phyloP scores from a whole-genome alignment of 2,329 filamentous ascomycete species.

The Penicillium sp. region DNA sequence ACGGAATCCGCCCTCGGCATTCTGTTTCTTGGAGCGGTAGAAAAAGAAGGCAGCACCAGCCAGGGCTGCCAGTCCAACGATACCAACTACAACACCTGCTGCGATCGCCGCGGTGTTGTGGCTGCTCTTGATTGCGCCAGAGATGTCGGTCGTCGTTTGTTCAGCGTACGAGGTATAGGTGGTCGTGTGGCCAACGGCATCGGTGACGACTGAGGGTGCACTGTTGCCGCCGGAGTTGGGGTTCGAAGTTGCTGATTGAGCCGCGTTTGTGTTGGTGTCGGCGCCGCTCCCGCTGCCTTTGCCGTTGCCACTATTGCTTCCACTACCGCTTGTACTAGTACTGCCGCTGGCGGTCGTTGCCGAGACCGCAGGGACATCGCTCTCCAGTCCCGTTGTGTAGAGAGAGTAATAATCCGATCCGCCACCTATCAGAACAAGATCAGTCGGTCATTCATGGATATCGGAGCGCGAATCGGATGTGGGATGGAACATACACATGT shows the following conservation, averaged over 20 bases:
- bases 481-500: constrained; percentile 55
- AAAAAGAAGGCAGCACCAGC: constrained; percentile 66
- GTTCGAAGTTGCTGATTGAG: constrained; percentile 6
- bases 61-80: constrained; percentile 62
- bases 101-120: constrained; percentile 79
- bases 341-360: constrained; percentile 15
- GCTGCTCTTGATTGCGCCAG: constrained; percentile 29
- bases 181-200: constrained; percentile 27
- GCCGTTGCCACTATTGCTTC: too few relatives aligned
- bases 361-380: constrained; percentile 30
- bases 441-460: neutral
- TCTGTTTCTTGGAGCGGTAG: constrained; percentile 67
- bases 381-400: constrained; percentile 46
- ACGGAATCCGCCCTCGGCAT: constrained; percentile 76
- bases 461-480: neutral
- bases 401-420: constrained; percentile 49
- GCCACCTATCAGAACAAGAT: constrained; percentile 44
- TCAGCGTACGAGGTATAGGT: constrained; percentile 31
- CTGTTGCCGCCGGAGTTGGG: constrained; percentile 1
- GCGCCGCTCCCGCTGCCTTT: neutral
- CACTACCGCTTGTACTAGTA: too few relatives aligned
- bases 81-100: constrained; percentile 78
- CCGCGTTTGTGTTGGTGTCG: neutral
- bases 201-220: constrained; percentile 17
- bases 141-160: constrained; percentile 5